phyloP scores from a whole-genome alignment of 2,329 filamentous ascomycete genomes.

The Pezicula carpinea region DNA sequence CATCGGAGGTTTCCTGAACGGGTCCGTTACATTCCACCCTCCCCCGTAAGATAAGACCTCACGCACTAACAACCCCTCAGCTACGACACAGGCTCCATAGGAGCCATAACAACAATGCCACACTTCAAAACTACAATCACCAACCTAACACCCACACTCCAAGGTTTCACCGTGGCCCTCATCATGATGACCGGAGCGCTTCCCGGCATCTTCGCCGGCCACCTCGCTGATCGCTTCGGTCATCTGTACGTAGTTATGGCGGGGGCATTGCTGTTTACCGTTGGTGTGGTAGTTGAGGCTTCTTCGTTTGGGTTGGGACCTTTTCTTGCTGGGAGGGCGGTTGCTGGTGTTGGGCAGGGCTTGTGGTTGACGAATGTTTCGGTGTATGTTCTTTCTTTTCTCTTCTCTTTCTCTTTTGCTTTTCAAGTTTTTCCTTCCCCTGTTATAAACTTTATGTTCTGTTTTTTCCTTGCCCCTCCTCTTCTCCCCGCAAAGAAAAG shows the following conservation, averaged over 20 bases:
- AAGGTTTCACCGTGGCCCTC: constrained; percentile 53
- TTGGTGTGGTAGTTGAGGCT: constrained; percentile 47
- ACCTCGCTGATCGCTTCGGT: constrained; percentile 45
- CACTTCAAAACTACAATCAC: constrained; percentile 39
- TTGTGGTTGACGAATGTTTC: constrained; percentile 46
- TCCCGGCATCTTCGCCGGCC: constrained; percentile 51
- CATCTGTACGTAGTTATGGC: constrained; percentile 41
- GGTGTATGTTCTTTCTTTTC: constrained; percentile 31
- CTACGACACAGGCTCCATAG: constrained; percentile 42
- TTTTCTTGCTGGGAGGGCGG: constrained; percentile 47
- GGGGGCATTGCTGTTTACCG: constrained; percentile 42
- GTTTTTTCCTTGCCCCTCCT: too few species aligned
- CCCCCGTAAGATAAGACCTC: too few species aligned
- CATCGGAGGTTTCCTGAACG: constrained; percentile 6
- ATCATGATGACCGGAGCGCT: constrained; percentile 51
- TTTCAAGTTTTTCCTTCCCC: background rate
- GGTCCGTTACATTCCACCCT: background rate
- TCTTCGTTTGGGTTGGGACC: constrained; percentile 38
- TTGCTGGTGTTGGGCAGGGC: constrained; percentile 52
- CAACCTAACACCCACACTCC: constrained; percentile 41
- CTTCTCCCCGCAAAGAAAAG: too few species aligned
- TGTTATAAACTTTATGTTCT: too few species aligned
- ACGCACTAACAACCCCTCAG: background rate
- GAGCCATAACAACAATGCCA: constrained; percentile 44
- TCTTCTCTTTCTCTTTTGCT: too few species aligned